These are phyloP conservation scores for Trypanosoma scelopori DNA, from an alignment of 208 protist species.

Conservation along the genomic window DNA sequence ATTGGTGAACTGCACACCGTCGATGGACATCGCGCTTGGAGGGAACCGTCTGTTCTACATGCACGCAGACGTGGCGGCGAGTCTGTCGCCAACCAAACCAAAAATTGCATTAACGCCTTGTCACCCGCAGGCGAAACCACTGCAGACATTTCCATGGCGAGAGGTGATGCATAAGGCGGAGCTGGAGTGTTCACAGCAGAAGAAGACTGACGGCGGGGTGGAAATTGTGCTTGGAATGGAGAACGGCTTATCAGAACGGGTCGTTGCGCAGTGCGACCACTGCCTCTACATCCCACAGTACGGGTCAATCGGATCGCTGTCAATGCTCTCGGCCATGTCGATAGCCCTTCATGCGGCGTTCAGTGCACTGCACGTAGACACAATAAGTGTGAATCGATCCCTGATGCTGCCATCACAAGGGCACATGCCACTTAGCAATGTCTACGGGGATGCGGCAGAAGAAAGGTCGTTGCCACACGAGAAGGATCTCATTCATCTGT, in stretches of 20 bases:
- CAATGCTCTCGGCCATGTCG: conserved; percentile 76
- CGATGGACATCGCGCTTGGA: conserved; percentile 64
- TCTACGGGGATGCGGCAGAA: neutral
- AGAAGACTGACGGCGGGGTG: conserved; percentile 17
- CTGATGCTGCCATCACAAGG: conserved; percentile 16
- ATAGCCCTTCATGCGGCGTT: conserved; percentile 56
- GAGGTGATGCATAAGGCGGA: neutral
- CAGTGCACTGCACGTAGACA: neutral
- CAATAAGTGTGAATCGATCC: neutral
- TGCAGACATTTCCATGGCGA: conserved; percentile 53
- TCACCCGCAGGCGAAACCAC: conserved; percentile 40
- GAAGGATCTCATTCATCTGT: conserved; percentile 37
- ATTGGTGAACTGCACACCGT: conserved; percentile 54
- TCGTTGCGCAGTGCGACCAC: conserved; percentile 47
- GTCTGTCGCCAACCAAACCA: conserved; percentile 20
- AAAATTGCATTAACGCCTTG: conserved; percentile 69
- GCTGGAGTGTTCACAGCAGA: neutral
- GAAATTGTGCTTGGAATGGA: conserved; percentile 86
- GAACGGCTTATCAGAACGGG: conserved; percentile 58
- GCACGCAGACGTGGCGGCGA: conserved; percentile 38
- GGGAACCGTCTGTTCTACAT: conserved; percentile 79
- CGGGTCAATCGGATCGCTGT: conserved; percentile 80
- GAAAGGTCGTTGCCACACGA: conserved; percentile 46
- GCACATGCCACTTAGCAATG: conserved; percentile 67
- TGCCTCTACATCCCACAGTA: conserved; percentile 83